Conservation (phyloP, 176 grass and related monocot species). For the Cenchrus fungigraminus region DNA sequence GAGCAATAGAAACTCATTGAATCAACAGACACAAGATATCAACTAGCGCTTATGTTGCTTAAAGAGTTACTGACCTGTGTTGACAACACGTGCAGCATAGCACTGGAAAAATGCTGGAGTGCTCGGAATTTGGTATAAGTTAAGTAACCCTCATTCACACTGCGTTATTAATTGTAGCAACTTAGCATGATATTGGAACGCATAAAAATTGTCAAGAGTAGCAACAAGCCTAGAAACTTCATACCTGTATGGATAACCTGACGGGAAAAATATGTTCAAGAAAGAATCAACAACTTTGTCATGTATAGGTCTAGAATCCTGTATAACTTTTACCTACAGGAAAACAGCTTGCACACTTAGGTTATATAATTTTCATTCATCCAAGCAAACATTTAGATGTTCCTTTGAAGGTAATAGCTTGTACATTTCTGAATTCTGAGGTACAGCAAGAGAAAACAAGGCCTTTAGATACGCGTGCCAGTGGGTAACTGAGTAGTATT, state of each 20-base stretch:
- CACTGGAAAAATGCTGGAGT: conserved; percentile 96
- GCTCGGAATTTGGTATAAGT: conserved; percentile 83
- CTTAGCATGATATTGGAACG: conserved; percentile 5
- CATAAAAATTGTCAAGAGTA: conserved; percentile 20
- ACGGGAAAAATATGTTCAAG: conserved; percentile 95
- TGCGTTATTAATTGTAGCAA: conserved; percentile 37
- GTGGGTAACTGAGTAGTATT: neutral
- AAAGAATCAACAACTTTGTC: conserved; percentile 86
- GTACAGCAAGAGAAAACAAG: neutral
- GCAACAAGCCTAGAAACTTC: conserved; percentile 25
- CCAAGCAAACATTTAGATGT: neutral
- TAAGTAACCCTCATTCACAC: conserved; percentile 93
- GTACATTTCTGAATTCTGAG: neutral
- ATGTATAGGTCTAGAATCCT: conserved; percentile 70
- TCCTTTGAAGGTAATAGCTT: neutral
- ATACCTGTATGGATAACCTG: conserved; percentile 94
- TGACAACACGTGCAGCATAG: conserved; percentile 86
- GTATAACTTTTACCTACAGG: conserved; percentile 74
- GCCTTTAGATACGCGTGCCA: neutral
- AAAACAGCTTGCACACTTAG: conserved; percentile 16
- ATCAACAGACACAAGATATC: neutral
- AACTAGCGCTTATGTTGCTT: conserved; percentile 8
- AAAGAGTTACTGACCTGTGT: conserved; percentile 68
- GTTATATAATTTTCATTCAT: neutral
- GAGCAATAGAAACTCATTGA: neutral